Base-by-base conservation (phyloP, 805 yeast genomes). In the Candida alai region DNA sequence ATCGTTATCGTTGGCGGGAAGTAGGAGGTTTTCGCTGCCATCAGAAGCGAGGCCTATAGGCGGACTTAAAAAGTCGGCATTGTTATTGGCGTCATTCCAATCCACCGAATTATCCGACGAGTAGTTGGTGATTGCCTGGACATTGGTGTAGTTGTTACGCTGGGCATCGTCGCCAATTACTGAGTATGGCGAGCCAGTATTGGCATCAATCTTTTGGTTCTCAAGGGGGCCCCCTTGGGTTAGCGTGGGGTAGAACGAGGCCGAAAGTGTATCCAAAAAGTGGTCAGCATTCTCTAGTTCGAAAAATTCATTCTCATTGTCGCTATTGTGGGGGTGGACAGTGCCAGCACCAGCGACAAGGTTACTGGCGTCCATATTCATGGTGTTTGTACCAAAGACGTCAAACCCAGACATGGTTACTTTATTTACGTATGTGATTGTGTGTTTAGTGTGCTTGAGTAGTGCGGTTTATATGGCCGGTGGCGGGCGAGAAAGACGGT, bases 251-350 rank as follows among this genome's bases (percentile, higher is more conserved):
- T n/a, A n/a, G 12, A 16, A 26, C 3, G 28, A 13, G 9, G 15
- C 60, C n/a, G 57, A 47, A 11, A 60, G 48, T 24, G 45, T 44
- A 32, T 51, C 52, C 30, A 61, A 44, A 31, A 61, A 59, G 34
- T 34, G 46, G 35, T 60, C 62, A 11, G 65, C 47, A 23, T 52
- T 45, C 14, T 52, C 60, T 38, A 61, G 60, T 35, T 49, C 50
- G 33, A 50, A 51, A 17, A 38, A 43, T 5, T 11, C 18, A 3
- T 35, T 40, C 31, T 35, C 16, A 14, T 29, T 23, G 16, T 13
- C 8, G 25, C 22, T 20, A 14, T 22, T 30, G 30, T 15, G 9
- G 11, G 29, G 36, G 12, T 19, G n/a, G n/a, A n/a, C n/a, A n/a
- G n/a, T n/a, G n/a, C n/a, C n/a, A n/a, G n/a, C n/a, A n/a, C n/a